These are phyloP conservation scores for Luvunga scandens DNA, from an alignment of 345 rosid species.

Conservation along the genomic window DNA sequence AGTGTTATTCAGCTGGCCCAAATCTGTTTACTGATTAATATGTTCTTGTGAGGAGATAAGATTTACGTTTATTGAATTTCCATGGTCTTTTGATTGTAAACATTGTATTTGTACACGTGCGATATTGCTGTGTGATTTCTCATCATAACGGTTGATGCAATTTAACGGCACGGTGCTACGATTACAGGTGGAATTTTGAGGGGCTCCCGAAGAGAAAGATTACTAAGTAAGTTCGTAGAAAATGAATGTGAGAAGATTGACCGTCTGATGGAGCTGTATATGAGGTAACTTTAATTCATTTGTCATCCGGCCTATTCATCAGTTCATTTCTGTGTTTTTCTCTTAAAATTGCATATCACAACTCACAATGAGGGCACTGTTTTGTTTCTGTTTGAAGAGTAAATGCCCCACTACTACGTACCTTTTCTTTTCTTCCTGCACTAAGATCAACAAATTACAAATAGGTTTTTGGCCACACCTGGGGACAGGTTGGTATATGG, in stretches of 20 bases:
- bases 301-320: not conserved
- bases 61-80: not conserved
- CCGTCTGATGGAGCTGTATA: conserved; percentile 87
- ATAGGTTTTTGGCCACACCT: not conserved
- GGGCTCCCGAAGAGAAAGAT: conserved; percentile 89
- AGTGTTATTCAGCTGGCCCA: not conserved
- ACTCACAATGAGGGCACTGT: not conserved
- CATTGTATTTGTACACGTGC: not conserved
- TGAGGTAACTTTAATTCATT: conserved; percentile 43
- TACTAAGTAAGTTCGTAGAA: conserved; percentile 89
- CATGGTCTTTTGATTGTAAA: not conserved
- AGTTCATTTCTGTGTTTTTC: not conserved
- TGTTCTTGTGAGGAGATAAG: not conserved
- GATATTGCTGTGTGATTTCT: not conserved
- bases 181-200: conserved; percentile 78
- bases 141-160: not conserved
- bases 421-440: not conserved
- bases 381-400: conserved; percentile 9
- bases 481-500: not conserved
- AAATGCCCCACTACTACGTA: not conserved
- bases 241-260: conserved; percentile 97
- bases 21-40: not conserved
- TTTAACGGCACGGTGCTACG: conserved; percentile 9
- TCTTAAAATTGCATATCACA: not conserved
- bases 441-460: not conserved